Evolutionary conservation across 208 protist genomes (phyloP).

Genomic region (Leishmania tropica): DNA sequence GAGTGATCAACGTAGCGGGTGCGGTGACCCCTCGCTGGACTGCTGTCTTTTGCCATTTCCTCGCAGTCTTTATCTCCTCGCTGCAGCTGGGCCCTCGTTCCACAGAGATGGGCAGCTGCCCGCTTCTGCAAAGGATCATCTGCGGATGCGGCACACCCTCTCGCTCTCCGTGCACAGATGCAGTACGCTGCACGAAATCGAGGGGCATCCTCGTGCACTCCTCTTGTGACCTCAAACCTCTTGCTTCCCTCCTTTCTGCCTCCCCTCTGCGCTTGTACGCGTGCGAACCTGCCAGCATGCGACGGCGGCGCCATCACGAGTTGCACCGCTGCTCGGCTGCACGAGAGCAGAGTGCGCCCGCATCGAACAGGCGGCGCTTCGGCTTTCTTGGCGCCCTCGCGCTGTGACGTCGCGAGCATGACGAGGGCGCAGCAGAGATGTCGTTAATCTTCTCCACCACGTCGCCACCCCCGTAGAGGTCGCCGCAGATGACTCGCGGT

Average conservation of each 20-base stretch:
- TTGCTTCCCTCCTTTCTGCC: neutral
- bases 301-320: neutral
- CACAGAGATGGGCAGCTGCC: too few relatives aligned
- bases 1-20: too few relatives aligned
- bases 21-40: too few relatives aligned
- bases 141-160: too few relatives aligned
- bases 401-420: neutral
- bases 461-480: neutral
- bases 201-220: neutral
- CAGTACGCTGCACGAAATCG: neutral
- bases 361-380: neutral
- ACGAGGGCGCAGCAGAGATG: neutral
- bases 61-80: too few relatives aligned
- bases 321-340: neutral
- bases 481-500: neutral
- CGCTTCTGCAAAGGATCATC: too few relatives aligned
- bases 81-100: too few relatives aligned
- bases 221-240: neutral
- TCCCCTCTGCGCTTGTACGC: neutral
- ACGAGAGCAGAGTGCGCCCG: neutral
- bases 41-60: too few relatives aligned
- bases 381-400: neutral
- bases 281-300: neutral
- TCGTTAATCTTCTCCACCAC: neutral
- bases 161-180: neutral